Conservation (phyloP, 2,329 filamentous ascomycete species). For the Hymenoscyphus infarciens region DNA sequence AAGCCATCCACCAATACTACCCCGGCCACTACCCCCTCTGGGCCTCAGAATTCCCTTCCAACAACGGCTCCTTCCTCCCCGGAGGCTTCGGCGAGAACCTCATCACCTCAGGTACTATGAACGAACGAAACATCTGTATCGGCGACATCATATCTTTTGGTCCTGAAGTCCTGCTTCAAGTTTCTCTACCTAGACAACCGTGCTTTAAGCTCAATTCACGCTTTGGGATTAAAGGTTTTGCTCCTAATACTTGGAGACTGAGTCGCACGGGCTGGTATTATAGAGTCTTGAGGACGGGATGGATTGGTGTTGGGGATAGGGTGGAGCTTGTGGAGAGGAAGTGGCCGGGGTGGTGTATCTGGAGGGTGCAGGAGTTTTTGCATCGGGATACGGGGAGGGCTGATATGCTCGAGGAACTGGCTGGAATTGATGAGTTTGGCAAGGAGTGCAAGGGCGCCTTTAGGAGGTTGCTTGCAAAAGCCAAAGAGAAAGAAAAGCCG, state of each 20-base stretch:
- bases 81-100: slow-evolving; percentile 66
- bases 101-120: slow-evolving; percentile 50
- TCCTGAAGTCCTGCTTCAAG: slow-evolving; percentile 50
- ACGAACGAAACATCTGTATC: slow-evolving; percentile 63
- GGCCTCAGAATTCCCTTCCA: slow-evolving; percentile 49
- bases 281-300: slow-evolving; percentile 54
- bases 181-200: slow-evolving; percentile 59
- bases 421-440: slow-evolving; percentile 34
- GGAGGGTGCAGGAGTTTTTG: slow-evolving; percentile 59
- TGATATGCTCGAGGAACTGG: slow-evolving; percentile 50
- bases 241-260: slow-evolving; percentile 51
- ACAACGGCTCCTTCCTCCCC: slow-evolving; percentile 48
- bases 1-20: slow-evolving; percentile 58
- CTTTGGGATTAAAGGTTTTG: slow-evolving; percentile 60
- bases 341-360: slow-evolving; percentile 59
- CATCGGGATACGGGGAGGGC: slow-evolving; percentile 49
- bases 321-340: slow-evolving; percentile 53
- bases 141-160: slow-evolving; percentile 55
- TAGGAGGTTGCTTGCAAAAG: slow-evolving; percentile 47
- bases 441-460: slow-evolving; percentile 50
- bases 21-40: slow-evolving; percentile 55
- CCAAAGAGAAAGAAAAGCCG: slow-evolving; percentile 27
- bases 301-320: slow-evolving; percentile 52
- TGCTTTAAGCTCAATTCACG: slow-evolving; percentile 69
- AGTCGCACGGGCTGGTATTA: slow-evolving; percentile 66